Percentiles rank a stretch among this genome's conserved stretches.
Conservation (phyloP, 805 yeast genomes). For the Pichia kluyveri region DNA sequence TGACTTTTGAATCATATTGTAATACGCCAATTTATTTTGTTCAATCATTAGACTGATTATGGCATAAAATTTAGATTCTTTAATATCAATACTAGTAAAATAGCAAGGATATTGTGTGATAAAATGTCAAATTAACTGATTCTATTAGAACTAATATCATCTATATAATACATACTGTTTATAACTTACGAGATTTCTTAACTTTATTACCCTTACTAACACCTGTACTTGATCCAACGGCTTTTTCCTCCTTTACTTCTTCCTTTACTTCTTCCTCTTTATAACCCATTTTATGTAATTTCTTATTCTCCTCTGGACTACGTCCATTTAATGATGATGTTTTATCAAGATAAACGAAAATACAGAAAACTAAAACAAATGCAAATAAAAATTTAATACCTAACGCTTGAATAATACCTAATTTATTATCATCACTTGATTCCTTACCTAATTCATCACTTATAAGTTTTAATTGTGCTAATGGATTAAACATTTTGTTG, state of each 20-base stretch:
- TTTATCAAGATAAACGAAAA: conserved; percentile 19
- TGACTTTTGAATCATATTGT: no score
- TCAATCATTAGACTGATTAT: no score
- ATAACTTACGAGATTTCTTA: not conserved
- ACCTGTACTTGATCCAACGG: not conserved
- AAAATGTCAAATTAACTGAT: no score
- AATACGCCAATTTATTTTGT: no score
- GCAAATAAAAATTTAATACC: conserved; percentile 19
- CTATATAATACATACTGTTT: no score
- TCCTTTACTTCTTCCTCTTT: not conserved
- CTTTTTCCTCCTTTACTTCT: not conserved
- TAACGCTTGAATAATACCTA: conserved; percentile 14
- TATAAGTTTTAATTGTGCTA: conserved; percentile 11
- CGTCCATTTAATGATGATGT: conserved; percentile 14
- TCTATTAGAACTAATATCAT: no score
- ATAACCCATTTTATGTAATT: conserved; percentile 3
- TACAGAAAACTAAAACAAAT: conserved; percentile 12
- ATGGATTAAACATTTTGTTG: conserved; percentile 11
- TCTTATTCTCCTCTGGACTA: conserved; percentile 16
- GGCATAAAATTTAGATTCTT: no score
- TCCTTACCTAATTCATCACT: conserved; percentile 2
- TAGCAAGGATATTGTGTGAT: no score
- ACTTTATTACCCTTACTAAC: not conserved
- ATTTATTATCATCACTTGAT: conserved; percentile 1
- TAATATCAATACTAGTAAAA: no score